Conservation (phyloP, 2,329 filamentous ascomycete species). For the Cryphonectria parasitica region DNA sequence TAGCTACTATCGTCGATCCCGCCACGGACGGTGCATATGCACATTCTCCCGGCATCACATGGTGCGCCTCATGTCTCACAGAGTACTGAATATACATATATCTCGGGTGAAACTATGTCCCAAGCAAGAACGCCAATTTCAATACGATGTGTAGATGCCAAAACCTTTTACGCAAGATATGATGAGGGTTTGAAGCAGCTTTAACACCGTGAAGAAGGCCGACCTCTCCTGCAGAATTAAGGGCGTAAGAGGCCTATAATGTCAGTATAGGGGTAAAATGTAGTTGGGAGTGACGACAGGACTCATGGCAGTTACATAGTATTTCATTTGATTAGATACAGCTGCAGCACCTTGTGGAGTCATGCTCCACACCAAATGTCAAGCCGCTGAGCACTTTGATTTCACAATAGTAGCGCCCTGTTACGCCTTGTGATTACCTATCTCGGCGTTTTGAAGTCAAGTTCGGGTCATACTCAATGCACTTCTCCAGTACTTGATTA, state of each 20-base stretch:
- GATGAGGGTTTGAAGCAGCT: neutral
- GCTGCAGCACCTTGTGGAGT: neutral
- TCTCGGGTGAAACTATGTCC: neutral
- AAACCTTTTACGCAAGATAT: neutral
- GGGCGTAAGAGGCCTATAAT: neutral
- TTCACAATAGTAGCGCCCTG: neutral
- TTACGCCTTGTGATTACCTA: neutral
- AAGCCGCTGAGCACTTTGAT: neutral
- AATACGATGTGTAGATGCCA: neutral
- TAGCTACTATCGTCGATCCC: neutral
- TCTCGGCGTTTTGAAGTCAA: neutral
- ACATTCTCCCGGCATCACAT: neutral
- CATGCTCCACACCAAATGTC: neutral
- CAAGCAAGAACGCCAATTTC: neutral
- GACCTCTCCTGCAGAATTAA: neutral
- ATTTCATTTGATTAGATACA: neutral
- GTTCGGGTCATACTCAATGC: too few relatives aligned
- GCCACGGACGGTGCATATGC: neutral
- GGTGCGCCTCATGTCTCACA: neutral
- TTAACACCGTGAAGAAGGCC: neutral
- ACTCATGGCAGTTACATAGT: neutral
- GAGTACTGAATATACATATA: neutral
- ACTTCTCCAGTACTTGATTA: neutral
- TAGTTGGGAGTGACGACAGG: neutral
- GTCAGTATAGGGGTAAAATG: neutral